Conservation (phyloP, 495 filamentous ascomycete genomes). For the Xeromyces bisporus region DNA sequence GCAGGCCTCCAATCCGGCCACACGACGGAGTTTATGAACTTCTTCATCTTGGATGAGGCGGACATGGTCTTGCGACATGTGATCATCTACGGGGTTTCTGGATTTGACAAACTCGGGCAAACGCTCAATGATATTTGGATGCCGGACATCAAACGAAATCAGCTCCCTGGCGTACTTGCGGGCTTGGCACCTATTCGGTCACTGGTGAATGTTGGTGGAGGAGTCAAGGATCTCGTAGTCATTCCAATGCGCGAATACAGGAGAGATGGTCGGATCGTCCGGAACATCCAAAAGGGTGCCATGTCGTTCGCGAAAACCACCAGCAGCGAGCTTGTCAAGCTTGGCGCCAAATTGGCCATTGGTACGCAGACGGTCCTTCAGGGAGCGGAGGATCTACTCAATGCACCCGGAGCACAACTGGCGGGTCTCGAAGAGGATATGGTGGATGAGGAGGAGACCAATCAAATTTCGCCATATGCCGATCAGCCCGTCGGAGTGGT, state of each 20-base stretch:
- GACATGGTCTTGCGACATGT: constrained; percentile 75
- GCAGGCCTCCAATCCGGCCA: constrained; percentile 88
- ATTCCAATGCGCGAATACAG: constrained; percentile 83
- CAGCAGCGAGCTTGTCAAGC: constrained; percentile 72
- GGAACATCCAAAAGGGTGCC: constrained; percentile 81
- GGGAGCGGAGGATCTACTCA: constrained; percentile 66
- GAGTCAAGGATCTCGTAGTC: constrained; percentile 69
- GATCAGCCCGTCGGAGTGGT: constrained; percentile 79
- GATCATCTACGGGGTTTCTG: constrained; percentile 81
- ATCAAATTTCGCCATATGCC: constrained; percentile 75
- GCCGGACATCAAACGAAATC: constrained; percentile 78
- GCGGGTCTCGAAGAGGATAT: constrained; percentile 39
- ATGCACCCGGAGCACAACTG: constrained; percentile 17
- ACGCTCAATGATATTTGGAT: constrained; percentile 94
- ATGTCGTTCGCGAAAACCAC: constrained; percentile 81
- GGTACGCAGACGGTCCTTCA: constrained; percentile 86
- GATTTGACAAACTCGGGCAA: constrained; percentile 74
- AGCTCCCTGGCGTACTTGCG: constrained; percentile 75
- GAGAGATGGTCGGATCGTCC: constrained; percentile 83
- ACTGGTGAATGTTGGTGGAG: constrained; percentile 75
- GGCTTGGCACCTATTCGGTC: constrained; percentile 82
- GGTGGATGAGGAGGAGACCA: constrained; percentile 44
- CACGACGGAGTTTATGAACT: constrained; percentile 98
- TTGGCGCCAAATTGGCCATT: constrained; percentile 88
- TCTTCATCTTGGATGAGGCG: constrained; percentile 77